Evolutionary conservation across 495 filamentous ascomycete species (phyloP).

Genomic region (Talaromyces borbonicus): DNA sequence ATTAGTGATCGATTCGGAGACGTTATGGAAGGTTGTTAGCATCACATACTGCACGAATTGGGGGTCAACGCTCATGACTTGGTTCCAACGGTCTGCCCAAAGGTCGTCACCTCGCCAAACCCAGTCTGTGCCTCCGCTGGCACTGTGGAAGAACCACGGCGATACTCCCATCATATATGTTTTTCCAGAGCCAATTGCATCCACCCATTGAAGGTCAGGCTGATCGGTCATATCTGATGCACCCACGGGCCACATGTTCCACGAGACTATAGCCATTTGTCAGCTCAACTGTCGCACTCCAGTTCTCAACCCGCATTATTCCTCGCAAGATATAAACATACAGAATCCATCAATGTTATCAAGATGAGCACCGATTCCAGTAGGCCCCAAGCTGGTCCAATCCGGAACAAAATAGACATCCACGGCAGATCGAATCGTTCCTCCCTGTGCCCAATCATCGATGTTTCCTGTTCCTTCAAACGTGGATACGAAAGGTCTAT

Average conservation of each 20-base stretch:
- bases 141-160: slow-evolving; percentile 56
- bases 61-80: slow-evolving; percentile 53
- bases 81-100: slow-evolving; percentile 67
- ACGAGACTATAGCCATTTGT: slow-evolving; percentile 42
- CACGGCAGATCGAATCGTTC: slow-evolving; percentile 37
- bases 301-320: no score
- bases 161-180: slow-evolving; percentile 73
- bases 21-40: slow-evolving; percentile 5
- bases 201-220: slow-evolving; percentile 46
- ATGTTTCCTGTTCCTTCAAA: slow-evolving; percentile 55
- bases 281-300: neutral
- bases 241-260: slow-evolving; percentile 66
- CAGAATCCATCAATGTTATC: slow-evolving; percentile 42
- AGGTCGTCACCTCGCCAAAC: slow-evolving; percentile 59
- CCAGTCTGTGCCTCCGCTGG: slow-evolving; percentile 45
- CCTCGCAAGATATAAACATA: no score
- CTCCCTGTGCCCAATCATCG: slow-evolving; percentile 40
- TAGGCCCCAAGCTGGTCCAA: slow-evolving; percentile 50
- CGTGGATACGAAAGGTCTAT: slow-evolving; percentile 56
- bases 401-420: slow-evolving; percentile 49
- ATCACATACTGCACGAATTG: slow-evolving; percentile 53
- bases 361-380: slow-evolving; percentile 33
- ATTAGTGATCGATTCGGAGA: neutral
- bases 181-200: slow-evolving; percentile 38
- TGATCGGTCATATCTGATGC: slow-evolving; percentile 41